phyloP scores from a whole-genome alignment of 306 rosid species.

The Nissolia schottii region DNA sequence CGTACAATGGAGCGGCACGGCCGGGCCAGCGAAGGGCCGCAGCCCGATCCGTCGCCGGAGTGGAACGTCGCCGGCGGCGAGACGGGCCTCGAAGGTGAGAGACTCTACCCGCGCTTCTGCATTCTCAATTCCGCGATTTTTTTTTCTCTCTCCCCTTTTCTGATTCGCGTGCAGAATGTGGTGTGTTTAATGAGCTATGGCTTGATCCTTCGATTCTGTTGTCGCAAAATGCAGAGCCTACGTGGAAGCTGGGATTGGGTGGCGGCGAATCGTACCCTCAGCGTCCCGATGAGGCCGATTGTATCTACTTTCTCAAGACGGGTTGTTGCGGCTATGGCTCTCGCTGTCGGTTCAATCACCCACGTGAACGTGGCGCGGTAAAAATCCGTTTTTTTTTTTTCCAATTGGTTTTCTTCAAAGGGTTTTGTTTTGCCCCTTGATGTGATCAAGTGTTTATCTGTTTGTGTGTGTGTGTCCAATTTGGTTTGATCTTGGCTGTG shows the following conservation, averaged over 20 bases:
- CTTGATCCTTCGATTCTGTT: conserved; percentile 32
- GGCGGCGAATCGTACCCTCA: conserved; percentile 84
- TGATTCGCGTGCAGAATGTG: conserved; percentile 46
- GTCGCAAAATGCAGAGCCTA: conserved; percentile 56
- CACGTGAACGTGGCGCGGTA: conserved; percentile 84
- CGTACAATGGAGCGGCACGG: conserved; percentile 95
- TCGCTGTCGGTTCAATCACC: conserved; percentile 97
- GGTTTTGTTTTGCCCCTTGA: conserved; percentile 24
- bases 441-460: conserved; percentile 15
- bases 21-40: conserved; percentile 62
- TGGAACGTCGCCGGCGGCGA: conserved; percentile 59
- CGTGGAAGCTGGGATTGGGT: conserved; percentile 58
- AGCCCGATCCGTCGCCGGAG: conserved; percentile 85
- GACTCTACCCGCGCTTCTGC: conserved; percentile 27
- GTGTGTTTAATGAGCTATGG: conserved; percentile 17
- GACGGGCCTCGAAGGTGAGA: conserved; percentile 55
- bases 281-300: conserved; percentile 84
- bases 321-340: conserved; percentile 92
- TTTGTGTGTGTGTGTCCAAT: background rate
- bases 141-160: background rate
- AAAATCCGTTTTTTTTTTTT: conserved; percentile 22
- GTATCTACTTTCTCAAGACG: conserved; percentile 76
- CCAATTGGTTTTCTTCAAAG: conserved; percentile 20
- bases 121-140: conserved; percentile 37
- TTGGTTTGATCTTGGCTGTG: conserved; percentile 37